Percentiles rank a stretch among this genome's conserved stretches.
Conservation (phyloP, 2,329 filamentous ascomycete genomes). For the Sporothrix brasiliensis region DNA sequence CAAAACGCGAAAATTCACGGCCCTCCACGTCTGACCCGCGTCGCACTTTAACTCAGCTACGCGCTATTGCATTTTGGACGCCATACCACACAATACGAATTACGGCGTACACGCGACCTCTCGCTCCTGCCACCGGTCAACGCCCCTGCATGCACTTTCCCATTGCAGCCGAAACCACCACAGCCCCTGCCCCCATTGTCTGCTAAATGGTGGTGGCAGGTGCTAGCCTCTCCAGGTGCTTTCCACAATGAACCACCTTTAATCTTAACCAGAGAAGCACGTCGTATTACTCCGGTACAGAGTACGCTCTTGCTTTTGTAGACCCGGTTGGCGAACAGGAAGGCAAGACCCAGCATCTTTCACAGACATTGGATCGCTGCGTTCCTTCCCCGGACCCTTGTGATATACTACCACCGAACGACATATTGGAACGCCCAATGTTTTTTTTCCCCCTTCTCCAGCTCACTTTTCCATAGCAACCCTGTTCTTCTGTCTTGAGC, state of each 20-base stretch:
- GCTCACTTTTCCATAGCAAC: neutral
- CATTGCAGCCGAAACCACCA: constrained; percentile 6
- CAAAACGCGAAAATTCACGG: constrained; percentile 36
- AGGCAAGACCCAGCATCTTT: constrained; percentile 6
- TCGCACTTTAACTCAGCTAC: constrained; percentile 22
- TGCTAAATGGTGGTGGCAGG: neutral
- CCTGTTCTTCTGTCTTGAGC: neutral
- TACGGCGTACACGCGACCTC: neutral
- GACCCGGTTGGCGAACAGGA: neutral
- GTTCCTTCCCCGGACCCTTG: constrained; percentile 21
- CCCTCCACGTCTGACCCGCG: constrained; percentile 5
- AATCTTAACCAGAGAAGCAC: constrained; percentile 15
- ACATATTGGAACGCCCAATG: constrained; percentile 15
- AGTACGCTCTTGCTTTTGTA: constrained; percentile 1
- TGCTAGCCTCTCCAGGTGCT: constrained; percentile 19
- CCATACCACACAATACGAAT: neutral
- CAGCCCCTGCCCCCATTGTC: constrained; percentile 4
- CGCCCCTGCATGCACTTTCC: constrained; percentile 16
- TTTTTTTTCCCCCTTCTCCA: neutral
- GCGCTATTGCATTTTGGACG: neutral
- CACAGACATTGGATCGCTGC: neutral
- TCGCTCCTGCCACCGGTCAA: neutral
- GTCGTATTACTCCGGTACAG: no score
- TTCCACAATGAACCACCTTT: constrained; percentile 22
- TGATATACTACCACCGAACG: constrained; percentile 16